Percentiles rank a stretch among this genome's conserved stretches.
Evolutionary conservation across 805 yeast species (phyloP).

Genomic region (Zygotorulaspora sp.): DNA sequence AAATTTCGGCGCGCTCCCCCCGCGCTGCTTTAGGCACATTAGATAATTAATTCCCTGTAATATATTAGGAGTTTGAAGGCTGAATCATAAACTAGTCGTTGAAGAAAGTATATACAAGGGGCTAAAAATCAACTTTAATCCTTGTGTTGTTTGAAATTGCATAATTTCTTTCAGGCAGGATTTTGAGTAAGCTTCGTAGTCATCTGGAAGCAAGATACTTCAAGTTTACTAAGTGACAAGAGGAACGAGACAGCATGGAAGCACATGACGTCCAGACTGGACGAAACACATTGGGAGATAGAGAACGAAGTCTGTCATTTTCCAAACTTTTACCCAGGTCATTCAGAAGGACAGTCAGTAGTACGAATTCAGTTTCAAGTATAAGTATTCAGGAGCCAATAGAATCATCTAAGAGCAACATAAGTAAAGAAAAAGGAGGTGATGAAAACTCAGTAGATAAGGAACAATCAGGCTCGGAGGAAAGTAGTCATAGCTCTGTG

Average conservation of each 20-base stretch:
- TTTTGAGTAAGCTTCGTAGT: too few relatives aligned
- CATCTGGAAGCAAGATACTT: too few relatives aligned
- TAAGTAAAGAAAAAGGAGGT: slow-evolving; percentile 1
- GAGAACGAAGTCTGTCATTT: slow-evolving; percentile 26
- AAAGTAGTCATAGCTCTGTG: slow-evolving; percentile 4
- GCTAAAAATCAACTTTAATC: too few relatives aligned
- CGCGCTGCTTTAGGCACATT: slow-evolving; percentile 1
- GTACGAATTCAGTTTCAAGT: slow-evolving; percentile 11
- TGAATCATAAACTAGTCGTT: not conserved
- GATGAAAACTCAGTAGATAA: not conserved
- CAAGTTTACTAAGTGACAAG: not conserved
- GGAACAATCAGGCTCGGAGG: slow-evolving; percentile 3
- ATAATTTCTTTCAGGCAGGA: too few relatives aligned
- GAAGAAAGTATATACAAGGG: not conserved
- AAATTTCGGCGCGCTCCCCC: not conserved
- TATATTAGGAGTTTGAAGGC: slow-evolving; percentile 4
- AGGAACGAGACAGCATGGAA: slow-evolving; percentile 7
- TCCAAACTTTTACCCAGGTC: slow-evolving; percentile 21
- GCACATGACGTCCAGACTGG: slow-evolving; percentile 12
- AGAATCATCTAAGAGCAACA: slow-evolving; percentile 1
- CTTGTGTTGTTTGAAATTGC: too few relatives aligned
- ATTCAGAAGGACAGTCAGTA: slow-evolving; percentile 10
- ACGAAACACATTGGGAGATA: slow-evolving; percentile 18
- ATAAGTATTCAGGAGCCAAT: slow-evolving; percentile 8
- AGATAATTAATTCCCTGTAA: slow-evolving; percentile 2